phyloP scores from a whole-genome alignment of 345 rosid genomes.

The Crucihimalaya himalaica region DNA sequence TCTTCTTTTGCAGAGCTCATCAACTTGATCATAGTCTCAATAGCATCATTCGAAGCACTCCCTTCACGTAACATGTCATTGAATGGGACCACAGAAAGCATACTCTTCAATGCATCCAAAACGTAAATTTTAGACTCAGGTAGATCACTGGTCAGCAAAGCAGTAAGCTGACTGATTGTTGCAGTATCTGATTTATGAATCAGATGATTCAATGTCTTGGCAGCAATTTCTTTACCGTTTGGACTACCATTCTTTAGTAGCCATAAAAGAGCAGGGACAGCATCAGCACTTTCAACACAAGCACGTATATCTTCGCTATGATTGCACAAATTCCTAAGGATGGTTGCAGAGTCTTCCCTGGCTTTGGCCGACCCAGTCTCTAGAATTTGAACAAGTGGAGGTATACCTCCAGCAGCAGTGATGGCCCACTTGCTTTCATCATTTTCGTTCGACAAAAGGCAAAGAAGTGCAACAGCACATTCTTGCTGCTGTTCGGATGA shows the following conservation, averaged over 20 bases:
- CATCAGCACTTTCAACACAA: conserved; percentile 99
- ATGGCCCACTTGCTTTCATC: conserved; percentile 99
- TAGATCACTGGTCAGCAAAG: conserved; percentile 88
- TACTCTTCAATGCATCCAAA: conserved; percentile 93
- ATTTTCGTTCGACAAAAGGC: conserved; percentile 89
- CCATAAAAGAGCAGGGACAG: conserved; percentile 99
- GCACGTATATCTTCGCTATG: conserved; percentile 99
- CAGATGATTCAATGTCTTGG: conserved; percentile 94
- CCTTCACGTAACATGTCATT: conserved; percentile 87
- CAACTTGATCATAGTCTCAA: conserved; percentile 92
- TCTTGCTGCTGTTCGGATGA: conserved; percentile 99
- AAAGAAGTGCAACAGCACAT: conserved; percentile 97
- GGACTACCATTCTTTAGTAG: conserved; percentile 94
- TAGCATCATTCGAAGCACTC: conserved; percentile 98
- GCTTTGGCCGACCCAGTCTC: conserved; percentile 99
- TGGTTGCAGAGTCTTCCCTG: conserved; percentile 96
- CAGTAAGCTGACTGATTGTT: conserved; percentile 95
- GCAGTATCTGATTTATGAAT: conserved; percentile 98
- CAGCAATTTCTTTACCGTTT: conserved; percentile 97
- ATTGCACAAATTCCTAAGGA: conserved; percentile 95
- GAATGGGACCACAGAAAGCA: conserved; percentile 89
- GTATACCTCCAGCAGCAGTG: conserved; percentile 99
- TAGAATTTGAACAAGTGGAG: conserved; percentile 97
- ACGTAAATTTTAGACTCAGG: conserved; percentile 95
- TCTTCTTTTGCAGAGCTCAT: conserved; percentile 85